Evolutionary conservation across 179 eudicot species (phyloP).

Genomic region (Drosera spatulata): DNA sequence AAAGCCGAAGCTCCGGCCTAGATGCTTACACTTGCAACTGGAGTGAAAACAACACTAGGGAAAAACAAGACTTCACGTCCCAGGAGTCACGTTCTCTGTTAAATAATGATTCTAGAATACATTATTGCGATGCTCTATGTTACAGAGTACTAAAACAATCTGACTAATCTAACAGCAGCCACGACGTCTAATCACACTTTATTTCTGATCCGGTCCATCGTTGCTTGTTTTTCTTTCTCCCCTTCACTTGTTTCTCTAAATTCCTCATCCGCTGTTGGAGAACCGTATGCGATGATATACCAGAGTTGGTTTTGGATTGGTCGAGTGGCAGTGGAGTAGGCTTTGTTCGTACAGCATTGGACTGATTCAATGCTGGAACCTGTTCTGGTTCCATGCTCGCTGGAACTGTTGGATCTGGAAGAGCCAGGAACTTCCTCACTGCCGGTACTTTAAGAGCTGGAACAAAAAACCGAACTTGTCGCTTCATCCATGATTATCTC

Average conservation of each 20-base stretch:
- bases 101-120: no score
- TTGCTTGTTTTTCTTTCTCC: slow-evolving; percentile 50
- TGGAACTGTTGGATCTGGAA: slow-evolving; percentile 48
- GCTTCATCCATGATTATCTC: no score
- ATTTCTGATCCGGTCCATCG: no score
- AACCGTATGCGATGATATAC: slow-evolving; percentile 41
- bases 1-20: no score
- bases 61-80: no score
- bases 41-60: no score
- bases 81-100: no score
- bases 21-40: no score
- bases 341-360: not conserved
- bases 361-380: slow-evolving; percentile 8
- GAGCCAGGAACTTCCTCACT: slow-evolving; percentile 55
- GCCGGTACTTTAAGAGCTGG: slow-evolving; percentile 70
- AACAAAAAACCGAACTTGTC: not conserved
- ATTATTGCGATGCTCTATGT: no score
- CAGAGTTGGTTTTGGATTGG: slow-evolving; percentile 22
- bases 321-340: slow-evolving; percentile 3
- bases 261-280: slow-evolving; percentile 65
- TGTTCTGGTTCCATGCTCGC: slow-evolving; percentile 30
- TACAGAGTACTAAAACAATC: no score
- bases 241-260: slow-evolving; percentile 14
- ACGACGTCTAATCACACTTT: no score
- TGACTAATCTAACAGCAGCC: no score